Base-by-base conservation (phyloP, 768 basidiomycete genomes). In the Mycena crocata region DNA sequence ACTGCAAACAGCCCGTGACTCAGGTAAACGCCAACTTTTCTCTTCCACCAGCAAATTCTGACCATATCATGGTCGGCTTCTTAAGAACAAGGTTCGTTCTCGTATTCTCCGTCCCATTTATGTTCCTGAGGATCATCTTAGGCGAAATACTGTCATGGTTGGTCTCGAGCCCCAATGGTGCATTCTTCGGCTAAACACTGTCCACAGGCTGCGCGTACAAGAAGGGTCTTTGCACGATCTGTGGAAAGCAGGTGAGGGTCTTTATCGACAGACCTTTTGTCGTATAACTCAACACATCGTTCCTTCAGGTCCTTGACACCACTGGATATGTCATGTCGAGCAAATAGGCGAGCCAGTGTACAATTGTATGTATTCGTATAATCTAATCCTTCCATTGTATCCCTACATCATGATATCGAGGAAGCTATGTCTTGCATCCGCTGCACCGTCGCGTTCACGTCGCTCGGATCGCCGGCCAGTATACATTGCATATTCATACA, bases 81-180 rank as follows among this genome's bases (percentile, higher is more conserved):
- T n/a, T n/a, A n/a, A n/a, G n/a, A n/a, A n/a, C n/a, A n/a, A n/a
- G n/a, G n/a, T n/a, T n/a, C n/a, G n/a, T n/a, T n/a, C n/a, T n/a
- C n/a, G n/a, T n/a, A n/a, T n/a, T n/a, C n/a, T n/a, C n/a, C n/a
- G n/a, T n/a, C n/a, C n/a, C n/a, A n/a, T n/a, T n/a, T n/a, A n/a
- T n/a, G n/a, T n/a, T n/a, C n/a, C n/a, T n/a, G n/a, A n/a, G n/a
- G n/a, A n/a, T n/a, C n/a, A n/a, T n/a, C n/a, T n/a, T n/a, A n/a
- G n/a, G n/a, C n/a, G n/a, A 95, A 94, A 80, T 95, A 93, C 78
- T 95, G 94, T 73, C 93, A 95, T 85, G 91, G 93, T 92, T 72
- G 66, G 87, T 75, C 51, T 57, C 51, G 12, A 23, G 58, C n/a
- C 67, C 70, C 23, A 62, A 48, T 32, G 45, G 19, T 58, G 59